These are phyloP conservation scores for Apiotrichum sp. DNA, from an alignment of 1,284 basidiomycete species.

Conservation along the genomic window DNA sequence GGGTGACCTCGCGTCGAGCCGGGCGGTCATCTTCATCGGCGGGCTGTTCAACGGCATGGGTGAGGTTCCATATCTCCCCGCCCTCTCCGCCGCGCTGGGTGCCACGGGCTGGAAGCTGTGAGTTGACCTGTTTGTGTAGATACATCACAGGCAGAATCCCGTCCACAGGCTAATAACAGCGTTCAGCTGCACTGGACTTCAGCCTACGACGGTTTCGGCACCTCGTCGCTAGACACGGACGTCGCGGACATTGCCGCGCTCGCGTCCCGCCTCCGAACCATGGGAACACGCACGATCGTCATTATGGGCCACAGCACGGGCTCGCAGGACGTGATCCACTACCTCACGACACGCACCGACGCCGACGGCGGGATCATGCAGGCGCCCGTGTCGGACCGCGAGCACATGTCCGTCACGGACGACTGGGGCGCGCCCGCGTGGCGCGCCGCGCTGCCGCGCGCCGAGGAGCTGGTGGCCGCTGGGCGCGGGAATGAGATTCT, in stretches of 20 bases:
- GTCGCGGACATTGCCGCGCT: conserved; percentile 34
- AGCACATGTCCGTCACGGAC: conserved; percentile 23
- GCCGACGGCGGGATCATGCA: conserved; percentile 46
- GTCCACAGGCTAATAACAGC: conserved; percentile 16
- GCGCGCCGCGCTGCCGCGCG: conserved; percentile 17
- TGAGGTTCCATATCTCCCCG: conserved; percentile 31
- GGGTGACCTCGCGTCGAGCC: conserved; percentile 24
- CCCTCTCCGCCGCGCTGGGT: conserved; percentile 25
- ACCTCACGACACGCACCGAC: conserved; percentile 23
- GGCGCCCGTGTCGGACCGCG: conserved; percentile 44
- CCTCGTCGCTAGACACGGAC: conserved; percentile 35
- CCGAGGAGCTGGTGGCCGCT: conserved; percentile 27
- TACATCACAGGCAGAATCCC: too few species aligned
- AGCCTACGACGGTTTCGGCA: conserved; percentile 39
- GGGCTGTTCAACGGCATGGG: conserved; percentile 42
- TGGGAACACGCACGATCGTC: conserved; percentile 19
- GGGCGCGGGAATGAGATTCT: conserved; percentile 29
- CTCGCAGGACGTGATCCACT: conserved; percentile 45
- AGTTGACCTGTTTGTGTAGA: conserved; percentile 11
- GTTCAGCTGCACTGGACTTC: conserved; percentile 43
- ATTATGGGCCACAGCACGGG: conserved; percentile 48
- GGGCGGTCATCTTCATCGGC: conserved; percentile 42
- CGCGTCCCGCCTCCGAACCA: conserved; percentile 31
- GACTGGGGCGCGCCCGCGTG: conserved; percentile 14
- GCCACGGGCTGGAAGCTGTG: conserved; percentile 41